Percentiles rank a stretch among this genome's conserved stretches.
Conservation (phyloP, 129 eudicot genomes). For the Saposhnikovia divaricata region DNA sequence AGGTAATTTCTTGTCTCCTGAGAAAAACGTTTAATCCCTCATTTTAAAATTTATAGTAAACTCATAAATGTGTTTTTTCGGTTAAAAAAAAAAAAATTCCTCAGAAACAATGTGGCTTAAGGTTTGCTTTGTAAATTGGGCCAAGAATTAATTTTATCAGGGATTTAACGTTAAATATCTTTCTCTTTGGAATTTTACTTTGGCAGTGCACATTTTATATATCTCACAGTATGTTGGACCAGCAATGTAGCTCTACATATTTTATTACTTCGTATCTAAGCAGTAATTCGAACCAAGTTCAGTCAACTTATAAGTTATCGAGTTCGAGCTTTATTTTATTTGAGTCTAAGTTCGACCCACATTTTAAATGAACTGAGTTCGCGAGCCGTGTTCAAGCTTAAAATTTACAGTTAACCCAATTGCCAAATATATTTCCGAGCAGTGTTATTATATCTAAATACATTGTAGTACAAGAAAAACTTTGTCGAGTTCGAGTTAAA, state of each 20-base stretch:
- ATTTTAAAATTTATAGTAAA: not conserved
- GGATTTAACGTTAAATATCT: not conserved
- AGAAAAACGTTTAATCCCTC: not conserved
- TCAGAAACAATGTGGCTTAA: not conserved
- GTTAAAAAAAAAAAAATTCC: not conserved
- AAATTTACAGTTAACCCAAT: not conserved
- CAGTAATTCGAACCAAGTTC: not conserved
- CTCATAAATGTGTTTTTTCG: not conserved
- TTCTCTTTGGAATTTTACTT: not conserved
- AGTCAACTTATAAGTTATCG: not conserved
- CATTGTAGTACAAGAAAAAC: not conserved
- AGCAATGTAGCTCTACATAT: not conserved
- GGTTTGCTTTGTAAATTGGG: not conserved
- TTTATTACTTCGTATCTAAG: not conserved
- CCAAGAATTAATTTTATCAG: not conserved
- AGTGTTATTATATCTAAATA: not conserved
- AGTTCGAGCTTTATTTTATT: not conserved
- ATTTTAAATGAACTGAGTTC: not conserved
- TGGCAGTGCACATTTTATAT: not conserved
- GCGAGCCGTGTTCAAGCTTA: not conserved
- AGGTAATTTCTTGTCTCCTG: constrained; percentile 33
- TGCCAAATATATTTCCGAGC: not conserved
- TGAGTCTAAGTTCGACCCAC: not conserved
- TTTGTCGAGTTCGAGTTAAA: not conserved
- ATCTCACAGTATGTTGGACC: not conserved